Evolutionary conservation across 805 yeast species (phyloP).

Genomic region (Lachancea lanzarotensis): DNA sequence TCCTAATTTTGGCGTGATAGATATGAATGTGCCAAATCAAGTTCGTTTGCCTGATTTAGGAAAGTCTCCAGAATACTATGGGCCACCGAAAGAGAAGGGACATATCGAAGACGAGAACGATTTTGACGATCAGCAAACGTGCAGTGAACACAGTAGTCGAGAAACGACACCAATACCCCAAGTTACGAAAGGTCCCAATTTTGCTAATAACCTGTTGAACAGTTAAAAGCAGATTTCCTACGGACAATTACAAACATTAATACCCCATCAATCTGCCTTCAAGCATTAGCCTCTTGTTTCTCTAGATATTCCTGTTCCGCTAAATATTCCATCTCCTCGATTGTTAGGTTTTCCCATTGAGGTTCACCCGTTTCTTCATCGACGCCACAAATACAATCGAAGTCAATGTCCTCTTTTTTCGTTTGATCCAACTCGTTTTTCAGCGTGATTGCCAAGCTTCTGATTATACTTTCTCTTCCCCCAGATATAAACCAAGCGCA

Average conservation of each 20-base stretch:
- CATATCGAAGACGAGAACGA: constrained; percentile 4
- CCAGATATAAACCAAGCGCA: constrained; percentile 62
- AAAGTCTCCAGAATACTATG: neutral
- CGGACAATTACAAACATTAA: neutral
- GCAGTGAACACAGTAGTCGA: constrained; percentile 28
- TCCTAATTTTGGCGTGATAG: constrained; percentile 27
- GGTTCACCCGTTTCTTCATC: constrained; percentile 34
- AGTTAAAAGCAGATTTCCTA: neutral
- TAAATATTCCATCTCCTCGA: constrained; percentile 51
- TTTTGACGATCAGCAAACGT: constrained; percentile 24
- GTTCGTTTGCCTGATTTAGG: constrained; percentile 6
- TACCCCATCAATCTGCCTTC: neutral
- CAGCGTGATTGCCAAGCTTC: constrained; percentile 63
- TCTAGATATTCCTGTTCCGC: constrained; percentile 42
- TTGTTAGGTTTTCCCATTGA: constrained; percentile 38
- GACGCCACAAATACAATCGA: constrained; percentile 35
- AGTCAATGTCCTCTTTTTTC: constrained; percentile 42
- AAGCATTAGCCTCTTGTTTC: constrained; percentile 3
- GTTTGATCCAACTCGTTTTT: constrained; percentile 36
- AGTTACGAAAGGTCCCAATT: constrained; percentile 17
- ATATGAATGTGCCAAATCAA: constrained; percentile 23
- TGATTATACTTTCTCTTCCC: constrained; percentile 51
- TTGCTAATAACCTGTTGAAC: constrained; percentile 21
- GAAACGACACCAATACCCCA: constrained; percentile 15
- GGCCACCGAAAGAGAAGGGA: neutral